A percentile compares a stretch with the other conserved stretches of the same genome.
phyloP scores from a whole-genome alignment of 2,329 filamentous ascomycete species.

The Blastomyces emzantsi region DNA sequence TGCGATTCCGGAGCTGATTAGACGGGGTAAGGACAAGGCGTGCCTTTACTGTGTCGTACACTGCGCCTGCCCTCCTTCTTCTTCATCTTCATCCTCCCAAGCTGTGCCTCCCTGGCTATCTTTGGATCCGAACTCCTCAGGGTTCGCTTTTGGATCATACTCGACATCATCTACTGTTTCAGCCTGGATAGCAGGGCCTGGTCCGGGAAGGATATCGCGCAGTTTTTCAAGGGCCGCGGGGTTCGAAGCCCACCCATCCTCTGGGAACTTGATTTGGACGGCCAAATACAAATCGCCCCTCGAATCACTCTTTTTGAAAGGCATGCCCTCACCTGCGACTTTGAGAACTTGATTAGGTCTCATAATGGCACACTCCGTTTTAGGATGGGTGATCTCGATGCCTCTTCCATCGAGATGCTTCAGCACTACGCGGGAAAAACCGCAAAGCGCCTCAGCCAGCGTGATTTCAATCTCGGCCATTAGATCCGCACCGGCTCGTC shows the following conservation, averaged over 20 bases:
- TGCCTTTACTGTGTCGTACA: conserved; percentile 40
- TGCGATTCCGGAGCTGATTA: background rate
- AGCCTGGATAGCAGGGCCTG: conserved; percentile 52
- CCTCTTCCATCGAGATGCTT: conserved; percentile 91
- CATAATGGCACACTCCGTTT: conserved; percentile 69
- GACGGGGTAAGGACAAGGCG: background rate
- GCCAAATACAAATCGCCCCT: conserved; percentile 82
- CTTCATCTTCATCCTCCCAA: conserved; percentile 44
- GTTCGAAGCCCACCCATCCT: conserved; percentile 70
- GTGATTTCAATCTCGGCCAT: conserved; percentile 72
- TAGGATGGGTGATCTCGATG: conserved; percentile 68
- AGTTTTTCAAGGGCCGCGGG: conserved; percentile 63
- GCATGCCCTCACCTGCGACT: conserved; percentile 88
- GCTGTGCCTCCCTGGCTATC: conserved; percentile 35
- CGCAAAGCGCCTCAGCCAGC: conserved; percentile 72
- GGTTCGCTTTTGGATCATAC: conserved; percentile 71
- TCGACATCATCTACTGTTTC: conserved; percentile 80
- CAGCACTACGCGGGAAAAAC: conserved; percentile 82
- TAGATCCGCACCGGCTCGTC: conserved; percentile 74
- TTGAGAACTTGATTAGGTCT: conserved; percentile 78
- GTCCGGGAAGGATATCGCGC: conserved; percentile 62
- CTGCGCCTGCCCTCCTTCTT: conserved; percentile 32
- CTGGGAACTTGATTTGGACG: conserved; percentile 80
- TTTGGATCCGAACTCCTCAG: conserved; percentile 56
- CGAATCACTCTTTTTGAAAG: conserved; percentile 70